Percentiles rank a stretch among this genome's conserved stretches.
Conservation (phyloP, 768 basidiomycete genomes). For the Chalciporus pseudorubinellus region DNA sequence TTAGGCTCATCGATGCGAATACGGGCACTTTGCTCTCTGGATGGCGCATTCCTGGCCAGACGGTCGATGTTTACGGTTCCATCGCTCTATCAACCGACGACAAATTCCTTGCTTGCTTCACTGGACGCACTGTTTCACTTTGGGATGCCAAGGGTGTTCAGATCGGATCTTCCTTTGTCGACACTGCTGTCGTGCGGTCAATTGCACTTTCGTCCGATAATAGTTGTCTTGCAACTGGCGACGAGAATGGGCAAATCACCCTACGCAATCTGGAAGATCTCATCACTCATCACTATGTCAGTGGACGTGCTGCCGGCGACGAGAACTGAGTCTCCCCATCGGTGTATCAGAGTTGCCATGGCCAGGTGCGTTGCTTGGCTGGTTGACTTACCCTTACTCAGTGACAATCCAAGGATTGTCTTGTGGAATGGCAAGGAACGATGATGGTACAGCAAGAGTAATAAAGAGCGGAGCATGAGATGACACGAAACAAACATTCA, state of each 20-base stretch:
- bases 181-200: neutral
- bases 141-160: neutral
- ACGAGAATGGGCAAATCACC: neutral
- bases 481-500: no score
- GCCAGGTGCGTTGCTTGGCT: no score
- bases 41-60: neutral
- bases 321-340: no score
- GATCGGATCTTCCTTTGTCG: neutral
- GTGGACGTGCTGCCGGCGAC: no score
- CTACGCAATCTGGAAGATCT: neutral
- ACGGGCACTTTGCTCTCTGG: neutral
- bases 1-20: neutral
- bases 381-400: no score
- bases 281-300: constrained; percentile 1
- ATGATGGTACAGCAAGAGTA: no score
- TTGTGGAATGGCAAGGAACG: no score
- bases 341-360: no score
- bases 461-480: no score
- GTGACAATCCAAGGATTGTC: no score
- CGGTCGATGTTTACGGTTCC: neutral
- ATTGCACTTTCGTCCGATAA: neutral
- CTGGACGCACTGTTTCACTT: neutral
- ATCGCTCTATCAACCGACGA: neutral
- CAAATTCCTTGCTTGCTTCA: neutral
- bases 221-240: neutral